phyloP scores from a whole-genome alignment of 352 stramenopile species.

The Lagenidium giganteum region DNA sequence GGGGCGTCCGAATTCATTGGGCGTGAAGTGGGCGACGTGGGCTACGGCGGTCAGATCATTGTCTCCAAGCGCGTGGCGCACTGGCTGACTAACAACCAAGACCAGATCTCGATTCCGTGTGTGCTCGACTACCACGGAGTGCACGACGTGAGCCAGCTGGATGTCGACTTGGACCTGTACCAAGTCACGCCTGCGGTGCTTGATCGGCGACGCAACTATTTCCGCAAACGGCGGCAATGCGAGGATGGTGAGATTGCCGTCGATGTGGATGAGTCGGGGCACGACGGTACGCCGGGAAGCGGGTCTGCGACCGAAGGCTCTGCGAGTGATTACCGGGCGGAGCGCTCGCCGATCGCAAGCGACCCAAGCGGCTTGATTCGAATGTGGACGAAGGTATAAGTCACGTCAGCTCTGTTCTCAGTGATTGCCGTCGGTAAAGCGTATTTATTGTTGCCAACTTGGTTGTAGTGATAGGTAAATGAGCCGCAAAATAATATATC shows the following conservation, averaged over 20 bases:
- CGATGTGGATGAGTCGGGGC: conserved; percentile 20
- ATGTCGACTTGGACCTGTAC: conserved; percentile 55
- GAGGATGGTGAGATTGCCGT: conserved; percentile 21
- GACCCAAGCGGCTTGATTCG: too few species aligned
- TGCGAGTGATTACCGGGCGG: conserved; percentile 25
- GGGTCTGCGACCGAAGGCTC: conserved; percentile 38
- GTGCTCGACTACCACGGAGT: conserved; percentile 43
- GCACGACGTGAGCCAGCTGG: conserved; percentile 39
- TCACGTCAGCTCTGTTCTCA: too few species aligned
- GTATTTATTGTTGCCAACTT: too few species aligned
- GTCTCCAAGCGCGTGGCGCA: conserved; percentile 51
- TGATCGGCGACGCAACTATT: conserved; percentile 45
- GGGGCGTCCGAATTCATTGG: conserved; percentile 59
- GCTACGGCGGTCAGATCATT: conserved; percentile 65
- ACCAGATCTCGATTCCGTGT: conserved; percentile 35
- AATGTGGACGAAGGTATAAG: conserved; percentile 13
- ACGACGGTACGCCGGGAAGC: conserved; percentile 11
- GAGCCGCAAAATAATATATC: too few species aligned
- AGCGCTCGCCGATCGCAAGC: conserved; percentile 32
- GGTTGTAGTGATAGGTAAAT: too few species aligned
- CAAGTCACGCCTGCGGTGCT: conserved; percentile 53
- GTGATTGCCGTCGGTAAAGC: too few species aligned
- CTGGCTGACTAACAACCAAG: conserved; percentile 36
- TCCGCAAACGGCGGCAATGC: conserved; percentile 31
- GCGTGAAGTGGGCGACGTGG: conserved; percentile 56